Evolutionary conservation across 805 yeast genomes (phyloP).

Genomic region (Yamadazyma insecticola): DNA sequence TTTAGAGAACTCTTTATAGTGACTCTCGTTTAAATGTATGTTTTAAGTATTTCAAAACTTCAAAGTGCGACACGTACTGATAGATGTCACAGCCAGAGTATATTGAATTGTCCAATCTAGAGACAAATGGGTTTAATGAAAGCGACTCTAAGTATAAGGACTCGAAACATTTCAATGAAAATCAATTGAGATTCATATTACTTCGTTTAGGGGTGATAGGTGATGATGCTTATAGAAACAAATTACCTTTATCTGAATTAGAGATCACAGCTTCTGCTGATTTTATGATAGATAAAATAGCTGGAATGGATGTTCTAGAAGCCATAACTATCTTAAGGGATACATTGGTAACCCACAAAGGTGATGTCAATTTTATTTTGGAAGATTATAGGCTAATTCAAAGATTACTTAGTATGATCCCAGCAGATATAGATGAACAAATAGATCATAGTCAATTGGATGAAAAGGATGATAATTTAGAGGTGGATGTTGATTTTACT

Average conservation of each 20-base stretch:
- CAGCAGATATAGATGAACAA: constrained; percentile 1
- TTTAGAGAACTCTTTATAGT: constrained; percentile 25
- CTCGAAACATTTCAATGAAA: neutral
- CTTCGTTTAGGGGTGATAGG: constrained; percentile 19
- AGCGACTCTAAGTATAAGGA: neutral
- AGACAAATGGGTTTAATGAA: neutral
- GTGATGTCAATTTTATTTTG: constrained; percentile 30
- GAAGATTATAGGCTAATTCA: constrained; percentile 32
- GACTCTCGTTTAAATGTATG: neutral
- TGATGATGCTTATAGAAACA: constrained; percentile 13
- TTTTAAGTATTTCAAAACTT: neutral
- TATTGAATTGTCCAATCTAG: constrained; percentile 6
- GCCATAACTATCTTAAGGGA: constrained; percentile 31
- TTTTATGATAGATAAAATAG: constrained; percentile 29
- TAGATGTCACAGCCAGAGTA: constrained; percentile 4
- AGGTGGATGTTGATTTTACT: constrained; percentile 6
- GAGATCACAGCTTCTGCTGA: constrained; percentile 9
- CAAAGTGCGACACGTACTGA: neutral
- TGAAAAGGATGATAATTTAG: constrained; percentile 3
- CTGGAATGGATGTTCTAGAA: constrained; percentile 14
- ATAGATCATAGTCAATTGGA: neutral
- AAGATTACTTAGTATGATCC: constrained; percentile 4
- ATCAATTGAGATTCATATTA: constrained; percentile 14
- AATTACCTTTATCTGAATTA: constrained; percentile 6
- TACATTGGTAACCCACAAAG: constrained; percentile 30